phyloP scores from a whole-genome alignment of 371 early-diverging fungal genomes.

The Mucor racemosus region DNA sequence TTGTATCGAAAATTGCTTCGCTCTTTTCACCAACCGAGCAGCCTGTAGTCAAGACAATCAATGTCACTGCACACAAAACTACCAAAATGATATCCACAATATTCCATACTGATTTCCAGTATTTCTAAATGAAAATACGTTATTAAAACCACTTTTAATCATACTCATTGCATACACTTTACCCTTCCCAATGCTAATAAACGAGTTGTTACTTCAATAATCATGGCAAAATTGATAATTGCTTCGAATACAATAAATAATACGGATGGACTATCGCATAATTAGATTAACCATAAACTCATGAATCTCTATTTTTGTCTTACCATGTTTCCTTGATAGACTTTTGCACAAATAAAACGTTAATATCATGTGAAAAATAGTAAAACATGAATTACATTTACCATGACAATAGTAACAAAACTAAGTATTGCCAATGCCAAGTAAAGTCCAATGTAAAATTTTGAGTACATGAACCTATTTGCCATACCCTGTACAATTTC shows the following conservation, averaged over 20 bases:
- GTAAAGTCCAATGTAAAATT: constrained; percentile 73
- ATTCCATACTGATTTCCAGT: constrained; percentile 80
- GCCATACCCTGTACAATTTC: constrained; percentile 76
- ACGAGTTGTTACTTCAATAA: constrained; percentile 72
- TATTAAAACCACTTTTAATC: background rate
- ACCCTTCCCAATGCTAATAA: constrained; percentile 74
- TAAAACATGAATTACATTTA: constrained; percentile 23
- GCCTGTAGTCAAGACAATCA: constrained; percentile 68
- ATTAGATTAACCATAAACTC: background rate
- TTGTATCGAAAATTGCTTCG: constrained; percentile 74
- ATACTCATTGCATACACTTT: background rate
- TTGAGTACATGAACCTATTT: constrained; percentile 80
- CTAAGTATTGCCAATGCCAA: constrained; percentile 67
- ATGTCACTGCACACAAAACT: constrained; percentile 67
- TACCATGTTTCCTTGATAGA: constrained; percentile 53
- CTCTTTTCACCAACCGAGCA: constrained; percentile 62
- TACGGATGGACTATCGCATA: constrained; percentile 41
- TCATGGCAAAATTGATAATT: constrained; percentile 77
- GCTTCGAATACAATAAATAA: constrained; percentile 67
- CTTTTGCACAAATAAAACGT: constrained; percentile 17
- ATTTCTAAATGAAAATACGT: constrained; percentile 47
- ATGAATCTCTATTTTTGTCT: background rate
- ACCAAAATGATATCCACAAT: constrained; percentile 73
- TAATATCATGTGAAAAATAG: background rate
- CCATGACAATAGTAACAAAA: constrained; percentile 68